Percentiles rank a stretch among this genome's conserved stretches.
phyloP scores from a whole-genome alignment of 345 rosid species.

The Pistacia integerrima region DNA sequence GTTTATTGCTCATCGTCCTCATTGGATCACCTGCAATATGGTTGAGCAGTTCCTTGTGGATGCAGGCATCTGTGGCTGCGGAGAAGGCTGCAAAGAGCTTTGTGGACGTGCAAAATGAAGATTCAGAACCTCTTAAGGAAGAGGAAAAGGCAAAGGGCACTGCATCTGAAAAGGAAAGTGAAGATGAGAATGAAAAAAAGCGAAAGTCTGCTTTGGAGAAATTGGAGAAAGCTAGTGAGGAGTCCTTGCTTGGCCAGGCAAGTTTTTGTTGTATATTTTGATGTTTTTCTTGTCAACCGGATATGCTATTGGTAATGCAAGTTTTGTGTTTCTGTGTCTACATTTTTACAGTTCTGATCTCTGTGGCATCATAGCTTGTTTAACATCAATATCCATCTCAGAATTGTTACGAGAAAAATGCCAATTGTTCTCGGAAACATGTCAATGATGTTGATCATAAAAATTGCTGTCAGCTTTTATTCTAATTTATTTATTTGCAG shows the following conservation, averaged over 20 bases:
- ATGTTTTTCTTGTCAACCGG: slow-evolving; percentile 8
- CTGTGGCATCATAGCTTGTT: background rate
- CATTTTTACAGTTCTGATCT: slow-evolving; percentile 8
- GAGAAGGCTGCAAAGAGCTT: slow-evolving; percentile 87
- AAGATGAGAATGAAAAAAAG: slow-evolving; percentile 55
- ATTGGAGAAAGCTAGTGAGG: slow-evolving; percentile 85
- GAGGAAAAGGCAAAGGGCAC: slow-evolving; percentile 49
- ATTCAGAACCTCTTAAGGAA: slow-evolving; percentile 60
- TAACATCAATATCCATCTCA: background rate
- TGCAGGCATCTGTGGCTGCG: slow-evolving; percentile 84
- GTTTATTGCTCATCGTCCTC: background rate
- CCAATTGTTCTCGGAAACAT: background rate
- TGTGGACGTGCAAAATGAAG: slow-evolving; percentile 63
- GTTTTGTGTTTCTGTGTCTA: background rate
- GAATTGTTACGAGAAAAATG: background rate
- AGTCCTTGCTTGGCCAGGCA: slow-evolving; percentile 90
- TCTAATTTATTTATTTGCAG: background rate
- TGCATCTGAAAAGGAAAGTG: slow-evolving; percentile 55
- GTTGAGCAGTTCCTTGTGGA: slow-evolving; percentile 20
- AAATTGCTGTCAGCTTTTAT: background rate
- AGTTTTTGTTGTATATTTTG: slow-evolving; percentile 26
- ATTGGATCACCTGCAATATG: background rate
- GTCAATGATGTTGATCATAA: background rate
- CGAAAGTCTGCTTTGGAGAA: slow-evolving; percentile 74
- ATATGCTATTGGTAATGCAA: background rate